phyloP scores from a whole-genome alignment of 208 protist genomes.

The Hexamita inflata region DNA sequence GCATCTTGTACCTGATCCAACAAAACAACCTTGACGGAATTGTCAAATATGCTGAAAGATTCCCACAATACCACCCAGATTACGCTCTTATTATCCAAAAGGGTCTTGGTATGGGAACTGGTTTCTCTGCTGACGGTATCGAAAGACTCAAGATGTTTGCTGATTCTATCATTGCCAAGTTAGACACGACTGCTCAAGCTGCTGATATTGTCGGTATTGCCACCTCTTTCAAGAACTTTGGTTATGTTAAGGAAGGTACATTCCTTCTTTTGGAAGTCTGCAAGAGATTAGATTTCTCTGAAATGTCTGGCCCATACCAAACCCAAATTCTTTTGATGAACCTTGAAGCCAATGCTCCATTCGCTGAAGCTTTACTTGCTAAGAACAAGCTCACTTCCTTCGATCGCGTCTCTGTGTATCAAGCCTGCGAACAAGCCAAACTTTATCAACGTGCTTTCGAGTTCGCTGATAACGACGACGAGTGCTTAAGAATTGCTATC shows the following conservation, averaged over 20 bases:
- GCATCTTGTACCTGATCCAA: slow-evolving; percentile 67
- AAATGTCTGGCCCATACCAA: slow-evolving; percentile 75
- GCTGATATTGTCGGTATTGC: slow-evolving; percentile 50
- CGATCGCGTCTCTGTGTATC: slow-evolving; percentile 75
- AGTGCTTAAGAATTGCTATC: slow-evolving; percentile 26
- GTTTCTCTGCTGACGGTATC: neutral
- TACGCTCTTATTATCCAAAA: slow-evolving; percentile 2
- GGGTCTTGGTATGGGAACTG: neutral
- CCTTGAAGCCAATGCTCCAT: slow-evolving; percentile 75
- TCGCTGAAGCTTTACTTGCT: slow-evolving; percentile 90
- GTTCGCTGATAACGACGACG: neutral
- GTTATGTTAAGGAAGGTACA: slow-evolving; percentile 83
- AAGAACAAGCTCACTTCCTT: slow-evolving; percentile 82
- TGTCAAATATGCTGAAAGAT: slow-evolving; percentile 66
- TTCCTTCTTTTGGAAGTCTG: slow-evolving; percentile 88
- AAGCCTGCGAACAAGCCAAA: slow-evolving; percentile 88
- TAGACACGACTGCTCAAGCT: neutral
- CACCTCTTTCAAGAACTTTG: slow-evolving; percentile 76
- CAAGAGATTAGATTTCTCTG: slow-evolving; percentile 44
- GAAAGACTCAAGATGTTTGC: slow-evolving; percentile 1
- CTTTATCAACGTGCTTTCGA: slow-evolving; percentile 67
- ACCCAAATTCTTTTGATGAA: slow-evolving; percentile 98
- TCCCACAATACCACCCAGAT: slow-evolving; percentile 21
- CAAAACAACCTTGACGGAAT: slow-evolving; percentile 84
- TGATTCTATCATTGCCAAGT: neutral